Percentiles rank a stretch among this genome's conserved stretches.
phyloP scores from a whole-genome alignment of 805 yeast genomes.

The Pichia gijzeniarum region DNA sequence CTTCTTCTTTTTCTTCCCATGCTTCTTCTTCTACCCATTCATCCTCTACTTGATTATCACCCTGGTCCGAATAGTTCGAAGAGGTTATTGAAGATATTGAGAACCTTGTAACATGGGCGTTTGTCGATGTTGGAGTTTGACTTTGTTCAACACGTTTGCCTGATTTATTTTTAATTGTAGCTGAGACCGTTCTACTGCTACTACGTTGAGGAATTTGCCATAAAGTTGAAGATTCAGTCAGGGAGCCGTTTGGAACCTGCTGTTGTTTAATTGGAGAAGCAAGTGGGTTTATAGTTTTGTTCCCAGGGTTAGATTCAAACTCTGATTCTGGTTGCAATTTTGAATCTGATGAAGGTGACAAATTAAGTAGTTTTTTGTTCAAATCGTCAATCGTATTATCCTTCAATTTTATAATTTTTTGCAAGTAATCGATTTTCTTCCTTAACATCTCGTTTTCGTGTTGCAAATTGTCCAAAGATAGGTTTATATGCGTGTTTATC shows the following conservation, averaged over 20 bases:
- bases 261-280: constrained; percentile 22
- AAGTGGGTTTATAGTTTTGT: constrained; percentile 18
- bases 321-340: neutral
- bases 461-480: constrained; percentile 1
- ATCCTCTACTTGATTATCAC: neutral
- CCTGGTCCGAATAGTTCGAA: constrained; percentile 10
- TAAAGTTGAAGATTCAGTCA: constrained; percentile 6
- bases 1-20: too few relatives aligned
- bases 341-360: neutral
- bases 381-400: constrained; percentile 11
- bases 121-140: neutral
- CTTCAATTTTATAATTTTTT: constrained; percentile 8
- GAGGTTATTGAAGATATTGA: constrained; percentile 12
- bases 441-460: constrained; percentile 10
- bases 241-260: constrained; percentile 3
- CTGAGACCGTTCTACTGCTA: constrained; percentile 16
- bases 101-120: neutral
- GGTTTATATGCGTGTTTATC: neutral
- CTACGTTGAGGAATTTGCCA: constrained; percentile 26
- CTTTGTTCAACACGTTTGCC: neutral
- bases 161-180: neutral
- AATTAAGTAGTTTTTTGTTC: constrained; percentile 3
- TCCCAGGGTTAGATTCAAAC: neutral
- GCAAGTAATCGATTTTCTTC: constrained; percentile 8
- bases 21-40: neutral